phyloP scores from a whole-genome alignment of 345 rosid genomes.

The Trapa bicornis region DNA sequence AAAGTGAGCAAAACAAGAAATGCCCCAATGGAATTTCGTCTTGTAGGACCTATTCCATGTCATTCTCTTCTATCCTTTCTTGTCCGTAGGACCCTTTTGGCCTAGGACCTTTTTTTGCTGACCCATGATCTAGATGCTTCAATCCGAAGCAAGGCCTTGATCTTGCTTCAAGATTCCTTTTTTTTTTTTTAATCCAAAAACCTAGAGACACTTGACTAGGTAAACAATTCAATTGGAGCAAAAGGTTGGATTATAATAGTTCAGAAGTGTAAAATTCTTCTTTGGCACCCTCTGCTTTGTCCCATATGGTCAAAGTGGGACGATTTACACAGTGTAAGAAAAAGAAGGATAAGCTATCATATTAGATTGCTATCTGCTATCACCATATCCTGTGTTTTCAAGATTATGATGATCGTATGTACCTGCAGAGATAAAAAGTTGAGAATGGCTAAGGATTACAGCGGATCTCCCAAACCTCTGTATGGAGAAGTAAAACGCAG shows the following conservation, averaged over 20 bases:
- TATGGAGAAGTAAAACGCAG: slow-evolving; percentile 53
- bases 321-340: background rate
- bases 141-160: too few species aligned
- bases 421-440: slow-evolving; percentile 6
- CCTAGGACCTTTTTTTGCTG: background rate
- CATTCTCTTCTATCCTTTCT: background rate
- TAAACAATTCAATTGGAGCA: too few species aligned
- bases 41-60: background rate
- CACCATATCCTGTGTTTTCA: background rate
- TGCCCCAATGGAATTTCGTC: background rate
- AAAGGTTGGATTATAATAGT: too few species aligned
- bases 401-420: too few species aligned
- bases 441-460: slow-evolving; percentile 47
- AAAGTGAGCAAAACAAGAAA: background rate
- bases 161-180: too few species aligned
- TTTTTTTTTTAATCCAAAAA: background rate
- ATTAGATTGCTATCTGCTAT: background rate
- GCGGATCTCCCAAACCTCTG: slow-evolving; percentile 54
- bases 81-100: background rate
- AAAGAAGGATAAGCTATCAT: background rate
- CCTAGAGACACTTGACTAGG: too few species aligned
- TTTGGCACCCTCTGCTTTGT: background rate
- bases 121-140: background rate
- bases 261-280: too few species aligned
- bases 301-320: too few species aligned